Evolutionary conservation across 768 basidiomycete species (phyloP), one percentile per base, ranked within the genome.

Genomic region (Hebeloma cylindrosporum): DNA sequence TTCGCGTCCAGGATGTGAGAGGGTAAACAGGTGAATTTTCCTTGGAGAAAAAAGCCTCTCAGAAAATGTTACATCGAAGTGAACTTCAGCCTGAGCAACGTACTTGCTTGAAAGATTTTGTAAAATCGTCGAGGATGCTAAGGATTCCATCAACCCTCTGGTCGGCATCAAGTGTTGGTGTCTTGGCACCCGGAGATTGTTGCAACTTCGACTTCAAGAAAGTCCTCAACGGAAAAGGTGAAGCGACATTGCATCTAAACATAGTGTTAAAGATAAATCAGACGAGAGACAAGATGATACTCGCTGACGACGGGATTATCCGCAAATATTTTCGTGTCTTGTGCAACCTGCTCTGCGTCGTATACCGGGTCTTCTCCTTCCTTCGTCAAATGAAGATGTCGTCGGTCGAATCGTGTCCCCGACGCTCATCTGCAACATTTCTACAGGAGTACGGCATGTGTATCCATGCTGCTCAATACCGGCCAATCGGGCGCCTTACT

Each of bases 281-380:
- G n/a, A n/a, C 3, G 13, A 7, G 32, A 25, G 26, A 39, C 27
- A 26, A 27, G 17, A 14, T 23, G 17, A 32, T 26, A 77, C 91
- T 56, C 62, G 95, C 94, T 96, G 70, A 96, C 97, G 37, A 98
- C 72, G 1, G 80, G 73, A 59, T 93, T 94, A 65, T 98, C 95
- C 2, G 77, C 75, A 7, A 77, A 67, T 51, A 95, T 89, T 68
- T 85, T 87, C 47, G 85, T 82, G 59, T 89, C 88, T 50, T 79
- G 79, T 32, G 82, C 76, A 36, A 84, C 70, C 58, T 81, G 78
- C 20, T 77, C 77, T 6, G 80, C 74, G 67, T 86, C 80, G 48
- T 81, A 83, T 57, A 71, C 76, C 56, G 77, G 79, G 30, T 73
- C 70, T 7, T 66, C 66, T 32, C 67, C 68, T 57, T 72, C 36